Base-by-base conservation (phyloP, 768 basidiomycete genomes). In the Boletus coccyginus region DNA sequence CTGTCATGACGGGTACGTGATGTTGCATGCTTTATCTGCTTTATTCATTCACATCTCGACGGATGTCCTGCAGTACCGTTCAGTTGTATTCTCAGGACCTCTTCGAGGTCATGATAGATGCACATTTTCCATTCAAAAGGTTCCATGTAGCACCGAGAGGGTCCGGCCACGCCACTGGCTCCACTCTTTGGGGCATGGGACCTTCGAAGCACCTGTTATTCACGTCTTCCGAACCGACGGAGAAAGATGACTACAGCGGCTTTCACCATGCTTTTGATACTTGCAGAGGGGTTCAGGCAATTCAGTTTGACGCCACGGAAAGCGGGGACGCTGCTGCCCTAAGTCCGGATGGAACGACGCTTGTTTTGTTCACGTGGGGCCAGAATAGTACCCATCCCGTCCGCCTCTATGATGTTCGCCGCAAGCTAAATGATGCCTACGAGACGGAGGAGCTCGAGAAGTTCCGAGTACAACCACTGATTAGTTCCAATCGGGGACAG, bases 281-380 rank as follows among this genome's bases (percentile, higher is more conserved):
- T 2, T 55, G 50, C 17, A 66, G 42, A 38, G 55, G 63, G 8
- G 63, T 43, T 40, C 47, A 53, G 4, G 50, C 63, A 1, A 72
- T 76, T 53, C 53, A 64, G 8, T 75, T 87, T 39, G 75, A 80
- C 50, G 76, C 78, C 2, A 51, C 61, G 2, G 83, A 82, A 60
- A 76, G 78, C 5, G 86, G 86, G 39, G 85, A 87, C 63, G 74
- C 75, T 12, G 66, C 85, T 21, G 68, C 75, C 8, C 35, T 86
- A 5, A 74, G 79, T 54, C 62, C 76, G 12, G 66, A 73, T 51
- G 85, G 85, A 61, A 40, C 62, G 31, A 68, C 52, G 8, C 62
- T 74, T 8, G 73, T 63, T 14, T 53, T 76, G n/a, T 61, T 74
- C 52, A 77, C 75, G 19, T 61, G 53, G 5, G 62, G 62, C 29